These are phyloP conservation scores for Jamesozyma jinghongensis DNA, from an alignment of 805 yeast genomes.

Conservation along the genomic window DNA sequence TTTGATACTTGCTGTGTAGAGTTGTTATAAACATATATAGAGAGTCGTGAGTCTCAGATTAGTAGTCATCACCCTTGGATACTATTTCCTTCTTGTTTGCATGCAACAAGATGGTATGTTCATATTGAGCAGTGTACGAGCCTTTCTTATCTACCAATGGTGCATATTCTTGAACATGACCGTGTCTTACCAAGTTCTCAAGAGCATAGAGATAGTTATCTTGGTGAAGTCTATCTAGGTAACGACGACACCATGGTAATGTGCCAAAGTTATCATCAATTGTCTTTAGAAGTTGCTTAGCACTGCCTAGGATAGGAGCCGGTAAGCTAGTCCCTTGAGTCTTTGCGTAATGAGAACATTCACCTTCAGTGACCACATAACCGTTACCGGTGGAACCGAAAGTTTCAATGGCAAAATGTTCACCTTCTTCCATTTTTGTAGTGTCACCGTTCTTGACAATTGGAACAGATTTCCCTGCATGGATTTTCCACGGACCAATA, in stretches of 20 bases:
- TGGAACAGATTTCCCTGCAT: conserved; percentile 94
- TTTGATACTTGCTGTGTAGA: neutral
- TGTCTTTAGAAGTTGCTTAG: conserved; percentile 56
- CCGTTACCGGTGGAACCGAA: conserved; percentile 97
- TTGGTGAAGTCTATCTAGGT: conserved; percentile 83
- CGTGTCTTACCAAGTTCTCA: conserved; percentile 74
- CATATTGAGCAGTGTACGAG: conserved; percentile 90
- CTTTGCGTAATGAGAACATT: conserved; percentile 86
- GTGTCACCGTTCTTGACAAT: conserved; percentile 87
- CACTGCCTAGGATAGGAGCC: conserved; percentile 46
- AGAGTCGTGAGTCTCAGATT: conserved; percentile 3
- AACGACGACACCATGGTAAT: conserved; percentile 92
- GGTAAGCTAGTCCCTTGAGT: conserved; percentile 32
- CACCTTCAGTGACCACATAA: conserved; percentile 77
- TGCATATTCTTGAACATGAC: conserved; percentile 88
- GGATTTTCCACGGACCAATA: conserved; percentile 75
- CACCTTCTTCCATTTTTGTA: conserved; percentile 99
- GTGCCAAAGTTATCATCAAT: conserved; percentile 86
- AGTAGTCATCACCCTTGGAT: conserved; percentile 91
- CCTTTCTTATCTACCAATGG: conserved; percentile 82
- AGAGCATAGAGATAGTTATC: conserved; percentile 84
- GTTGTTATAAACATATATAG: neutral
- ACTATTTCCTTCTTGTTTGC: conserved; percentile 92
- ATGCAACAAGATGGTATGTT: conserved; percentile 85
- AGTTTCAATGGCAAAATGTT: conserved; percentile 95